Evolutionary conservation across 352 stramenopile species (phyloP).

Genomic region (Phytophthora agathidicida): DNA sequence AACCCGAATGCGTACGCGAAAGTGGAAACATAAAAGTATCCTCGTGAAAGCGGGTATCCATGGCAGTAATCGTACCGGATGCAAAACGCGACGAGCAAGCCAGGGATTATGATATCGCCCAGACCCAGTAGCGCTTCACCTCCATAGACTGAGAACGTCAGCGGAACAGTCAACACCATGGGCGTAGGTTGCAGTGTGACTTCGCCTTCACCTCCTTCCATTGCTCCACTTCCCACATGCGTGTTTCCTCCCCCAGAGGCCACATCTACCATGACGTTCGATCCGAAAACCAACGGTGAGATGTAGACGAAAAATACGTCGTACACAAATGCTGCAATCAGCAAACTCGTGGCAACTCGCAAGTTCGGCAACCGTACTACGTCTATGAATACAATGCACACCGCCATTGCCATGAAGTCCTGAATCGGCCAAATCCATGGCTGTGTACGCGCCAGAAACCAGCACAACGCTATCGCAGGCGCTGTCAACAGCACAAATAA

Average conservation of each 20-base stretch:
- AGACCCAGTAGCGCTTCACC: slow-evolving; percentile 92
- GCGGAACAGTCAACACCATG: slow-evolving; percentile 87
- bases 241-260: slow-evolving; percentile 68
- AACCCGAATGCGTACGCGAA: slow-evolving; percentile 91
- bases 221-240: slow-evolving; percentile 8
- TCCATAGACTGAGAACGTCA: slow-evolving; percentile 89
- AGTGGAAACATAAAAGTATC: slow-evolving; percentile 79
- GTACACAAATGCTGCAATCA: slow-evolving; percentile 91
- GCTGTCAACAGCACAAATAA: slow-evolving; percentile 25
- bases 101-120: slow-evolving; percentile 94
- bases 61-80: slow-evolving; percentile 90
- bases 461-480: slow-evolving; percentile 39
- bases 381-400: slow-evolving; percentile 91
- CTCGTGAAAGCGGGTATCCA: slow-evolving; percentile 48
- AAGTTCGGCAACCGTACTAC: slow-evolving; percentile 83
- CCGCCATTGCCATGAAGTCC: slow-evolving; percentile 86
- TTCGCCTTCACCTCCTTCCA: slow-evolving; percentile 9
- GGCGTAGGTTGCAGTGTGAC: slow-evolving; percentile 31
- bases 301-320: slow-evolving; percentile 96
- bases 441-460: slow-evolving; percentile 68
- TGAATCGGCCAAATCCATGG: slow-evolving; percentile 86
- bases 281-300: slow-evolving; percentile 81
- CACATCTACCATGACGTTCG: slow-evolving; percentile 93
- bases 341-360: slow-evolving; percentile 79
- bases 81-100: slow-evolving; percentile 91